A percentile compares a stretch with the other conserved stretches of the same genome.
Evolutionary conservation across 2,329 filamentous ascomycete genomes (phyloP).

Genomic region (Penicillium sp.): DNA sequence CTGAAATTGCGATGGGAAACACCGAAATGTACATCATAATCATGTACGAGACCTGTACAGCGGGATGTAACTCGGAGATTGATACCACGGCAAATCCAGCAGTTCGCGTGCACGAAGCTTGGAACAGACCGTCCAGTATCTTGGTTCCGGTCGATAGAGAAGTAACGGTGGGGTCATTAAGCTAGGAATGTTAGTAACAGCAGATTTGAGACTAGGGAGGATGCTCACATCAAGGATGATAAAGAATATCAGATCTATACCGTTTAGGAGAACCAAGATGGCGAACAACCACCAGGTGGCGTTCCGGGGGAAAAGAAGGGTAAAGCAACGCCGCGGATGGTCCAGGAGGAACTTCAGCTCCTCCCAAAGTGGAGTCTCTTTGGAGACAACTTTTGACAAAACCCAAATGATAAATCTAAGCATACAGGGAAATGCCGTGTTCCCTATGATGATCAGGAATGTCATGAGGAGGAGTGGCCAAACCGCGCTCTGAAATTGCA

Average conservation of each 20-base stretch:
- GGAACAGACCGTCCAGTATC: conserved; percentile 85
- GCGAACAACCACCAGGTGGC: conserved; percentile 97
- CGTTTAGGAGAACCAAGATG: conserved; percentile 81
- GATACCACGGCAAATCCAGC: conserved; percentile 86
- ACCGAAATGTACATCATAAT: conserved; percentile 99
- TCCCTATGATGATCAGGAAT: conserved; percentile 91
- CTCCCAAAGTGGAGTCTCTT: conserved; percentile 77
- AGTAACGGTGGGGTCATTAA: conserved; percentile 72
- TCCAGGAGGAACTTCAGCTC: conserved; percentile 89
- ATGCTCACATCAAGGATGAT: conserved; percentile 74
- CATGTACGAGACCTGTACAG: conserved; percentile 91
- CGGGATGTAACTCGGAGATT: conserved; percentile 78
- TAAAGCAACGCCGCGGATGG: conserved; percentile 95
- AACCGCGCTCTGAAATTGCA: conserved; percentile 78
- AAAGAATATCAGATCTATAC: conserved; percentile 85
- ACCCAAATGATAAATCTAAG: conserved; percentile 92
- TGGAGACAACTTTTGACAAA: conserved; percentile 68
- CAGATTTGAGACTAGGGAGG: not conserved
- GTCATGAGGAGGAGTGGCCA: conserved; percentile 77
- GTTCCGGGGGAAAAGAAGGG: conserved; percentile 83
- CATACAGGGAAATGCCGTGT: conserved; percentile 95
- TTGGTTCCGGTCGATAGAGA: conserved; percentile 73
- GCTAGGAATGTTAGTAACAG: conserved; percentile 4
- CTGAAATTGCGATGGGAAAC: conserved; percentile 92
- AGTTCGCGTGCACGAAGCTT: conserved; percentile 85